Base-by-base conservation (phyloP, 129 eudicot species). In the Chrysanthemum lavandulifolium region DNA sequence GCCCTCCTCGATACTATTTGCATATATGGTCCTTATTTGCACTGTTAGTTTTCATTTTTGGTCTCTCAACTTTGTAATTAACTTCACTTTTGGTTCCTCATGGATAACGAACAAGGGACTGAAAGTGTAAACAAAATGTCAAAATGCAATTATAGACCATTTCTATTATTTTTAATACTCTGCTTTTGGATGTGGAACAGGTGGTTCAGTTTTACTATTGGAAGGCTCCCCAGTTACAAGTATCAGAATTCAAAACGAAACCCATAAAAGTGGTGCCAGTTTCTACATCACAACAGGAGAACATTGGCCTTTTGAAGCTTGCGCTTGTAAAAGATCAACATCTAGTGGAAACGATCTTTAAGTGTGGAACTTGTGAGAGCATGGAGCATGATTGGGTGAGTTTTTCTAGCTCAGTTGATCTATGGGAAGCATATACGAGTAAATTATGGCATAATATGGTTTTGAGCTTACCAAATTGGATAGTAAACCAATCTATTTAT, bases 201-300 rank as follows among this genome's bases (percentile, higher is more conserved):
- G 96, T 86, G 51, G 86, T 94, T 18, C 96, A 88, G 59, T 94
- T 94, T 77, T 86, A 83, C 79, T 15, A 45, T 57, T 94, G 96
- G 94, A 90, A 83, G 82, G 73, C 11, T 36, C 36, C 80, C 11
- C 79, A 61, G 18, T 75, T 79, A 67, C 75, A 73, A 69, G 25
- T 55, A 14, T 61, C 76, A 11, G 84, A 84, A 61, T 43, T 16
- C 2, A 70, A 79, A 15, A 78, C 3, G 43, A 52, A 75, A 36
- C 56, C 66, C 5, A 10, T 18, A 31, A 72, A 70, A 47, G 61
- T 81, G 13, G 19, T 67, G 54, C 76, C 82, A 15, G 23, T 90
- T 40, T 81, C 88, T 49, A 40, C 76, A 57, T 70, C 75, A 61
- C 86, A 88, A 14, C 47, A 15, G 71, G 86, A 78, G 75, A 67